Percentiles rank a stretch among this genome's conserved stretches.
Evolutionary conservation across 768 basidiomycete genomes (phyloP).

Genomic region (Hericium alpestre): DNA sequence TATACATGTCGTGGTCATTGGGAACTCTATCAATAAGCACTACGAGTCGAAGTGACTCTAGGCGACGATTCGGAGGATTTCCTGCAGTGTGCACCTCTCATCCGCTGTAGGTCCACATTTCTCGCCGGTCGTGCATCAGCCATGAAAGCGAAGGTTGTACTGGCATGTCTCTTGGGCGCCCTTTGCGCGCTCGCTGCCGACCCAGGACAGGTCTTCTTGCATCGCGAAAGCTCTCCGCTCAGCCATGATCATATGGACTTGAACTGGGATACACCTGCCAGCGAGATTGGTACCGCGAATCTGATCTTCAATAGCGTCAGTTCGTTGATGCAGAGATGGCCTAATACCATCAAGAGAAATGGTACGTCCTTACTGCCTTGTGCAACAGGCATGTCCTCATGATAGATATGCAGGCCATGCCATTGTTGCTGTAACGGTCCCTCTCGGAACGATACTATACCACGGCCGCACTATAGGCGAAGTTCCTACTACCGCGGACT

Average conservation of each 20-base stretch:
- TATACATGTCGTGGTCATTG: no score
- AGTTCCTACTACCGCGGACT: constrained; percentile 6
- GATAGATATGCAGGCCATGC: constrained; percentile 6
- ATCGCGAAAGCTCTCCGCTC: no score
- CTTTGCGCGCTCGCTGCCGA: no score
- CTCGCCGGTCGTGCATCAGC: no score
- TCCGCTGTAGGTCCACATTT: no score
- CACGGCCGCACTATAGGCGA: constrained; percentile 3
- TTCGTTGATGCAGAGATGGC: constrained; percentile 28
- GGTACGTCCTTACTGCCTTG: neutral
- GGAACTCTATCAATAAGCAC: no score
- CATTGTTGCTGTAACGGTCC: constrained; percentile 7
- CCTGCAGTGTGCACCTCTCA: no score
- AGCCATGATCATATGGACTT: neutral
- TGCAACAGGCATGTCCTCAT: neutral
- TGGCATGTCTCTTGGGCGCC: no score
- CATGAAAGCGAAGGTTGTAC: no score
- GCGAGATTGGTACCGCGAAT: constrained; percentile 20
- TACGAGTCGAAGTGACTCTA: no score
- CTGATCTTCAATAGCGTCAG: constrained; percentile 26
- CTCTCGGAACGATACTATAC: constrained; percentile 10
- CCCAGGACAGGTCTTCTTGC: no score
- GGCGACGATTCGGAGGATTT: no score
- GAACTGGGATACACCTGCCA: constrained; percentile 13
- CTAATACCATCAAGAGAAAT: constrained; percentile 22